A percentile compares a stretch with the other conserved stretches of the same genome.
Conservation (phyloP, 2,329 filamentous ascomycete genomes). For the Claviceps sp. region DNA sequence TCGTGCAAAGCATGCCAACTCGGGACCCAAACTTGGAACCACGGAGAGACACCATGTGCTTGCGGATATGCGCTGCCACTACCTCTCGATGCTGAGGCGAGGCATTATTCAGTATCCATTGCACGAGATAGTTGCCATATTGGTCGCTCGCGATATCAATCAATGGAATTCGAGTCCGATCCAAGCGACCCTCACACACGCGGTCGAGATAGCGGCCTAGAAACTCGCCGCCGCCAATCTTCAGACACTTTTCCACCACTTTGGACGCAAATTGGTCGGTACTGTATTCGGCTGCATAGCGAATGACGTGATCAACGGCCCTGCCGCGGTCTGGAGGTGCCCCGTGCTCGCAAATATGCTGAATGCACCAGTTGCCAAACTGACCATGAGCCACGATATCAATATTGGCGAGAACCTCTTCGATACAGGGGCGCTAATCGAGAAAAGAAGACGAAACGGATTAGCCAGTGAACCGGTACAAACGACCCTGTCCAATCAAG, state of each 20-base stretch:
- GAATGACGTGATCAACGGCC: slow-evolving; percentile 89
- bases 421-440: slow-evolving; percentile 84
- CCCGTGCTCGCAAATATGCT: slow-evolving; percentile 97
- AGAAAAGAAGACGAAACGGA: neutral
- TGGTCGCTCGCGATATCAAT: slow-evolving; percentile 98
- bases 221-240: slow-evolving; percentile 86
- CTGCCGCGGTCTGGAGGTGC: slow-evolving; percentile 80
- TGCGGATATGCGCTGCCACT: slow-evolving; percentile 86
- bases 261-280: slow-evolving; percentile 99
- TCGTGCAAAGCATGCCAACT: slow-evolving; percentile 97
- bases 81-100: slow-evolving; percentile 80
- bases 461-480: neutral
- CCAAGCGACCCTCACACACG: slow-evolving; percentile 79
- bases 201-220: slow-evolving; percentile 84
- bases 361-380: slow-evolving; percentile 99
- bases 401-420: slow-evolving; percentile 89
- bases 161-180: slow-evolving; percentile 87
- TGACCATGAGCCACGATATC: slow-evolving; percentile 94
- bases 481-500: neutral
- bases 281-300: slow-evolving; percentile 88
- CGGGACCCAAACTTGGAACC: slow-evolving; percentile 97
- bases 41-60: slow-evolving; percentile 98
- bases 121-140: slow-evolving; percentile 96
- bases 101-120: slow-evolving; percentile 89
- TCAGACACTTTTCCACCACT: slow-evolving; percentile 97